Conservation (phyloP, 306 rosid species). For the Ormosia emarginata region DNA sequence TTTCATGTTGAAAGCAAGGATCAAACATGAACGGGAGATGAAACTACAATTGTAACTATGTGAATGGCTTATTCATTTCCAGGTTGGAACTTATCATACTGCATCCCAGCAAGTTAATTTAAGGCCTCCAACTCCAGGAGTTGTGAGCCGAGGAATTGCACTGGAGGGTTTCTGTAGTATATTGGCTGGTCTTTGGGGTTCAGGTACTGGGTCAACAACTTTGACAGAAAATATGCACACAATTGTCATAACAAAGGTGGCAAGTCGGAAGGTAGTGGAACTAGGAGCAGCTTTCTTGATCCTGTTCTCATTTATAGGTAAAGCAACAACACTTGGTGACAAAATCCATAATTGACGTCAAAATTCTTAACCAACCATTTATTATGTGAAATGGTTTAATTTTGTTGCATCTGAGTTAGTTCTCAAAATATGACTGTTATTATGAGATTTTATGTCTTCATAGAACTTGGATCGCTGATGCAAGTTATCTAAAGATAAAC, state of each 20-base stretch:
- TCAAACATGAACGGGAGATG: not conserved
- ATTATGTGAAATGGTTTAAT: not conserved
- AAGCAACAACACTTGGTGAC: conserved; percentile 2
- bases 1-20: not conserved
- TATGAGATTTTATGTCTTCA: not conserved
- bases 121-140: conserved; percentile 84
- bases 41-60: not conserved
- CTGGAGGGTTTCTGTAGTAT: conserved; percentile 94
- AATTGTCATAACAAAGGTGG: conserved; percentile 74
- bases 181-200: conserved; percentile 91
- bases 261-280: conserved; percentile 66
- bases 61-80: conserved; percentile 21
- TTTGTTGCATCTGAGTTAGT: not conserved
- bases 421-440: not conserved
- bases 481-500: not conserved
- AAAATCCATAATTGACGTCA: not conserved
- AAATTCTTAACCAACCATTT: not conserved
- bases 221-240: conserved; percentile 88
- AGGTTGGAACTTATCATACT: conserved; percentile 85
- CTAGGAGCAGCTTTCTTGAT: conserved; percentile 81
- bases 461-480: not conserved
- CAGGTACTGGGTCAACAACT: conserved; percentile 91
- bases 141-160: conserved; percentile 95
- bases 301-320: conserved; percentile 77
- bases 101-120: conserved; percentile 57